Percentiles rank a stretch among this genome's conserved stretches.
Conservation (phyloP, 106 monocot species). For the Cymbidium sinense region DNA sequence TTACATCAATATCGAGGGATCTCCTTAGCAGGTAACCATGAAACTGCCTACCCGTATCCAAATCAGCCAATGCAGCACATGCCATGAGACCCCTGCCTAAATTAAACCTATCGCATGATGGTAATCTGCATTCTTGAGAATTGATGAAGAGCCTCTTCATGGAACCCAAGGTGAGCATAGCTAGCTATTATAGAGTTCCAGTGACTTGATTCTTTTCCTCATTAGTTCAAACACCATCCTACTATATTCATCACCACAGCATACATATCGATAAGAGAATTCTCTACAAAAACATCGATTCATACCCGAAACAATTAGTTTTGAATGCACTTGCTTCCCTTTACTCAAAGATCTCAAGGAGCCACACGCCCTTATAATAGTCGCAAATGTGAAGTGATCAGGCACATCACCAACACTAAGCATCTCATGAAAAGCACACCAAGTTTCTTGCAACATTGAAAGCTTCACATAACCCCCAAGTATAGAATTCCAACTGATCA, state of each 20-base stretch:
- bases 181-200: slow-evolving; percentile 18
- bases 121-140: slow-evolving; percentile 13
- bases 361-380: slow-evolving; percentile 12
- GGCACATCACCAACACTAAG: background rate
- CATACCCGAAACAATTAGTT: slow-evolving; percentile 8
- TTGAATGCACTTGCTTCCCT: slow-evolving; percentile 23
- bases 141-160: slow-evolving; percentile 7
- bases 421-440: slow-evolving; percentile 6
- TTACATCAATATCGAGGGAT: slow-evolving; percentile 17
- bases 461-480: slow-evolving; percentile 12
- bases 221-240: slow-evolving; percentile 9
- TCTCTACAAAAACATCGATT: slow-evolving; percentile 10
- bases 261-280: slow-evolving; percentile 29
- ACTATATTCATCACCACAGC: slow-evolving; percentile 5
- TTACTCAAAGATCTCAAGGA: slow-evolving; percentile 8
- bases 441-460: slow-evolving; percentile 9
- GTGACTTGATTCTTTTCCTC: slow-evolving; percentile 13
- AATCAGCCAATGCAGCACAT: slow-evolving; percentile 4
- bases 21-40: slow-evolving; percentile 18
- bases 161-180: slow-evolving; percentile 5
- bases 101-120: slow-evolving; percentile 10
- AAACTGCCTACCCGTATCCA: background rate
- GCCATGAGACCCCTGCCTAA: slow-evolving; percentile 9
- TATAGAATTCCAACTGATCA: slow-evolving; percentile 14
- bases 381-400: slow-evolving; percentile 20